Percentiles rank a stretch among this genome's conserved stretches.
phyloP scores from a whole-genome alignment of 495 filamentous ascomycete genomes.

The Hypoxylon trugodes region DNA sequence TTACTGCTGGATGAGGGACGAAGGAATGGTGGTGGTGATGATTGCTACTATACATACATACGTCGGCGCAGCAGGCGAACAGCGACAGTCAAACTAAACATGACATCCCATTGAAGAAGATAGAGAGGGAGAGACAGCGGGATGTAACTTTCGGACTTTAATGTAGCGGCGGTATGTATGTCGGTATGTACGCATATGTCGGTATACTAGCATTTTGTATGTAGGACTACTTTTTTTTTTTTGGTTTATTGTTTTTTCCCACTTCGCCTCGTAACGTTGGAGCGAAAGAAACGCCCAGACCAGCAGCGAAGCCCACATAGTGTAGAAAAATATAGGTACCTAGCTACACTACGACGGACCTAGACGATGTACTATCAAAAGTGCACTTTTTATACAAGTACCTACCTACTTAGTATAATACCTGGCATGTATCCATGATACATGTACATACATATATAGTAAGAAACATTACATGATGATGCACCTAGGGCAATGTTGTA shows the following conservation, averaged over 20 bases:
- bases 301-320: constrained; percentile 26
- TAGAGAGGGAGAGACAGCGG: constrained; percentile 1
- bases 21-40: constrained; percentile 31
- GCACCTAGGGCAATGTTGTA: too few relatives aligned
- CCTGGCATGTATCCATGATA: constrained; percentile 4
- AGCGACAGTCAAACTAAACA: neutral
- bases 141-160: constrained; percentile 40
- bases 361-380: constrained; percentile 15
- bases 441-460: constrained; percentile 13
- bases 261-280: constrained; percentile 15
- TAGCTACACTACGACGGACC: too few relatives aligned
- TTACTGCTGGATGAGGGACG: too few relatives aligned
- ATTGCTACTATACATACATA: constrained; percentile 38
- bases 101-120: constrained; percentile 1
- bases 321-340: constrained; percentile 14
- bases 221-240: constrained; percentile 18
- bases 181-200: too few relatives aligned
- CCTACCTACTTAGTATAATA: constrained; percentile 30
- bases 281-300: constrained; percentile 32
- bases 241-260: constrained; percentile 5
- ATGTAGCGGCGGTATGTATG: constrained; percentile 39
- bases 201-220: too few relatives aligned
- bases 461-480: neutral
- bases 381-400: constrained; percentile 24
- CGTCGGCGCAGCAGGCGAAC: neutral